phyloP scores from a whole-genome alignment of 2,329 filamentous ascomycete species.

The Pyricularia sp. region DNA sequence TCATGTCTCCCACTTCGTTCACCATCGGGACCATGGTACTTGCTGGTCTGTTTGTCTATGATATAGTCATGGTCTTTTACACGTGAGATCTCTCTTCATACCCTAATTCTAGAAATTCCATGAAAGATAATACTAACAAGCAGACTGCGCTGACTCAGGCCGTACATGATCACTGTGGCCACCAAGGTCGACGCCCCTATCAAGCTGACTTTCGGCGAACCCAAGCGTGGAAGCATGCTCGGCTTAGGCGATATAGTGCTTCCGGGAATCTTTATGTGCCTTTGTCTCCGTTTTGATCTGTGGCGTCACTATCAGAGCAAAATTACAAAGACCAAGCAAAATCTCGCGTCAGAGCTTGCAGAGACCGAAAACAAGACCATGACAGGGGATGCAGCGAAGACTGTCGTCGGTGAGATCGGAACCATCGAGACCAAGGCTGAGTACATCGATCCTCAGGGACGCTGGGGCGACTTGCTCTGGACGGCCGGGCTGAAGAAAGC shows the following conservation, averaged over 20 bases:
- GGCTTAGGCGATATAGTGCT: conserved; percentile 90
- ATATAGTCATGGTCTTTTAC: conserved; percentile 86
- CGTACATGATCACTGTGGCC: conserved; percentile 77
- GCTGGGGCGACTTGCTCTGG: conserved; percentile 82
- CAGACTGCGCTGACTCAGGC: conserved; percentile 28
- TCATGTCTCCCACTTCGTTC: conserved; percentile 85
- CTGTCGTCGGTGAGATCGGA: neutral
- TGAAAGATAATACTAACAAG: neutral
- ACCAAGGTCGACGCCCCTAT: conserved; percentile 84
- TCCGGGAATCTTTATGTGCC: conserved; percentile 77
- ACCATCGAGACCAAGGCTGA: conserved; percentile 32
- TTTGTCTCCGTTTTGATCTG: conserved; percentile 84
- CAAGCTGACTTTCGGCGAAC: conserved; percentile 65
- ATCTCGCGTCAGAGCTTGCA: neutral
- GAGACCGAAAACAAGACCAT: neutral
- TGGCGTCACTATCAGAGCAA: conserved; percentile 69
- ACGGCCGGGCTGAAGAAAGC: conserved; percentile 22
- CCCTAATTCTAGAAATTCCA: neutral
- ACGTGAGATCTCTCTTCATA: conserved; percentile 18
- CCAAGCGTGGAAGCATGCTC: conserved; percentile 65
- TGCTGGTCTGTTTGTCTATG: conserved; percentile 76
- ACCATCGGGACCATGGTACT: conserved; percentile 68
- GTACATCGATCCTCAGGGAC: conserved; percentile 49
- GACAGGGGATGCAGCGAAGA: neutral
- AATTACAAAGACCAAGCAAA: conserved; percentile 22